Evolutionary conservation across 2,329 filamentous ascomycete species (phyloP), one percentile per base, ranked within the genome.

Genomic region (Lecanicillium sp.): DNA sequence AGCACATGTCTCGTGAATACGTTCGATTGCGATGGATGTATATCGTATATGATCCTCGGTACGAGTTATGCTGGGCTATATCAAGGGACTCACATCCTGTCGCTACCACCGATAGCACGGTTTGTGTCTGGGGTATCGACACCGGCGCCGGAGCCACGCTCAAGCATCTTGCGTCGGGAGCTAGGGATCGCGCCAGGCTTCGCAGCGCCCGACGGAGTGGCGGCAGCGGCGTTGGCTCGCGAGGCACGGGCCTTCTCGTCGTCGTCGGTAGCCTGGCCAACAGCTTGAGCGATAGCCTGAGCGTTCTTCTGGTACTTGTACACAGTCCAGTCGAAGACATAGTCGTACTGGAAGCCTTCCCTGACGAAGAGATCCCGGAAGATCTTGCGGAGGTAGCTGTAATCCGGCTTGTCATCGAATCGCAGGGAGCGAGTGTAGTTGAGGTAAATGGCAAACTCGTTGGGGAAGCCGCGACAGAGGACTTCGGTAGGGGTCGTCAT

Each of bases 251-350:
- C 75, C 72, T 90, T 88, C 62, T 93, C 87, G 33, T 83, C 82
- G 56, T 90, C 86, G 57, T 79, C 81, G 67, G 79, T 75, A 51
- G 71, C 72, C 62, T 81, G 74, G 58, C 78, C 83, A 56, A 83
- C 83, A 58, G 86, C 87, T 68, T 91, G 85, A 58, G 88, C 87
- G 67, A 95, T 95, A 63, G 90, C 90, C 73, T 94, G 88, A 48
- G 90, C 90, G 61, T 96, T 97, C 84, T 96, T 96, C 81, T 96
- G 90, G 78, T 97, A 96, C 78, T 97, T 97, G 83, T 96, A 97
- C 62, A 97, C 93, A 52, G 93, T 98, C 93, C 93, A 98, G 74
- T 98, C 93, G 63, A 98, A 98, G 60, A 98, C 93, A 62, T 98
- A 97, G 72, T 98, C 93, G 70, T 98, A 97, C 75, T 98, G 93